Conservation (phyloP, 495 filamentous ascomycete genomes). For the Talaromyces proteolyticus region DNA sequence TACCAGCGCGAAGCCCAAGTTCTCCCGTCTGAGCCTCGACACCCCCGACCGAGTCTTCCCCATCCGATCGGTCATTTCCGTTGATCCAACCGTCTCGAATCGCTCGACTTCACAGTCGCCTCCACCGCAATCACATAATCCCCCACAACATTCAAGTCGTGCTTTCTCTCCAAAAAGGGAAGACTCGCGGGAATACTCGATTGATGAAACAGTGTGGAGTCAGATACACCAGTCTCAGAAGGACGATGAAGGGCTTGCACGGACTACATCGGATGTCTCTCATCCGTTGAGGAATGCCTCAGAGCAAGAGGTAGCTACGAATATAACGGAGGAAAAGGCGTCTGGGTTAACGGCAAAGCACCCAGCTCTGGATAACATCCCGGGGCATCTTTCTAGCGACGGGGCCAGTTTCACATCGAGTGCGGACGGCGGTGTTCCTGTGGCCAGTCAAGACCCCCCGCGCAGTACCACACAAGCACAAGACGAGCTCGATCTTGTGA, state of each 20-base stretch:
- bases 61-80: slow-evolving; percentile 73
- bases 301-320: background rate
- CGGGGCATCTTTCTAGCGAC: slow-evolving; percentile 1
- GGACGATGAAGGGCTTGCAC: slow-evolving; percentile 13
- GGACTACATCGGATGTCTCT: too few relatives aligned
- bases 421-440: slow-evolving; percentile 10
- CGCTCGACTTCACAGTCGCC: slow-evolving; percentile 4
- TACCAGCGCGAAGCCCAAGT: slow-evolving; percentile 4
- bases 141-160: background rate
- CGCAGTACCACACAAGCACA: slow-evolving; percentile 4
- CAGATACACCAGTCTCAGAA: slow-evolving; percentile 17
- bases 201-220: slow-evolving; percentile 25
- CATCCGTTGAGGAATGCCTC: too few relatives aligned
- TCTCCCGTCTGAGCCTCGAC: slow-evolving; percentile 31
- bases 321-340: background rate
- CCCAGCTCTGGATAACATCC: background rate
- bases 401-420: slow-evolving; percentile 1
- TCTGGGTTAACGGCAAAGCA: background rate
- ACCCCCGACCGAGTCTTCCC: slow-evolving; percentile 70
- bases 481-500: slow-evolving; percentile 42
- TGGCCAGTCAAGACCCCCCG: background rate
- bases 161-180: slow-evolving; percentile 17
- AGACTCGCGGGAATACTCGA: slow-evolving; percentile 23
- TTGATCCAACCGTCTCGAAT: slow-evolving; percentile 46
- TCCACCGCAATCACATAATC: background rate